Evolutionary conservation across 2,329 filamentous ascomycete species (phyloP).

Genomic region (Furcasterigmium sp.): DNA sequence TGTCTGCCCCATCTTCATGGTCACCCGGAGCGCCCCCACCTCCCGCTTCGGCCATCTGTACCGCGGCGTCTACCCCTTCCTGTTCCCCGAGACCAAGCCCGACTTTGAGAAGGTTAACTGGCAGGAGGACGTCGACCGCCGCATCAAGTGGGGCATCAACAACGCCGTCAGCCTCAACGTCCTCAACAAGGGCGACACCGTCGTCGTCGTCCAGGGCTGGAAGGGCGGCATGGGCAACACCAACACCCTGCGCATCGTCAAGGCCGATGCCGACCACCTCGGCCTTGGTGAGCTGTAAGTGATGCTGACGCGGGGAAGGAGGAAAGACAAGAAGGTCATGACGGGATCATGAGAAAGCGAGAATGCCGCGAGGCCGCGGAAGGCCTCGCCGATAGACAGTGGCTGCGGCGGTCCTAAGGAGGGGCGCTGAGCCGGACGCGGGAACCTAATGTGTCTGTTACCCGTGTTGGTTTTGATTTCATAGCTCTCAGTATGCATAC

Average conservation of each 20-base stretch:
- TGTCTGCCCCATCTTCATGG: slow-evolving; percentile 99
- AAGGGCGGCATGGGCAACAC: slow-evolving; percentile 89
- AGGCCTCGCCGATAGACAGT: background rate
- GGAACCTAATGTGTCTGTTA: background rate
- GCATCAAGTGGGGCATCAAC: slow-evolving; percentile 94
- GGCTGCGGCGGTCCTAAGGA: background rate
- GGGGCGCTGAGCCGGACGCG: background rate
- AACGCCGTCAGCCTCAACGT: slow-evolving; percentile 80
- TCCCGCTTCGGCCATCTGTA: slow-evolving; percentile 92
- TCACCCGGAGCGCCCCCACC: slow-evolving; percentile 79
- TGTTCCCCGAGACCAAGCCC: slow-evolving; percentile 88
- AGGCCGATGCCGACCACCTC: slow-evolving; percentile 53
- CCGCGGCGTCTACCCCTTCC: slow-evolving; percentile 96
- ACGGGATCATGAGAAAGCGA: background rate
- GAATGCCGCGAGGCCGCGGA: background rate
- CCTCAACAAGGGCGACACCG: slow-evolving; percentile 64
- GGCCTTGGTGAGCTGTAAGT: slow-evolving; percentile 42
- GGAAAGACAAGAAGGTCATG: background rate
- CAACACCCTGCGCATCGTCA: slow-evolving; percentile 68
- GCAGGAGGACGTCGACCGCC: slow-evolving; percentile 97
- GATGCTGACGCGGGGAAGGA: background rate
- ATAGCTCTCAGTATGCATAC: slow-evolving; percentile 1
- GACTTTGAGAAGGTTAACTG: slow-evolving; percentile 90
- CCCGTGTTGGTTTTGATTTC: background rate
- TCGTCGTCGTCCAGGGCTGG: slow-evolving; percentile 86